These are phyloP conservation scores for Salinomyces thailandicus DNA, from an alignment of 2,329 filamentous ascomycete species.

Conservation along the genomic window DNA sequence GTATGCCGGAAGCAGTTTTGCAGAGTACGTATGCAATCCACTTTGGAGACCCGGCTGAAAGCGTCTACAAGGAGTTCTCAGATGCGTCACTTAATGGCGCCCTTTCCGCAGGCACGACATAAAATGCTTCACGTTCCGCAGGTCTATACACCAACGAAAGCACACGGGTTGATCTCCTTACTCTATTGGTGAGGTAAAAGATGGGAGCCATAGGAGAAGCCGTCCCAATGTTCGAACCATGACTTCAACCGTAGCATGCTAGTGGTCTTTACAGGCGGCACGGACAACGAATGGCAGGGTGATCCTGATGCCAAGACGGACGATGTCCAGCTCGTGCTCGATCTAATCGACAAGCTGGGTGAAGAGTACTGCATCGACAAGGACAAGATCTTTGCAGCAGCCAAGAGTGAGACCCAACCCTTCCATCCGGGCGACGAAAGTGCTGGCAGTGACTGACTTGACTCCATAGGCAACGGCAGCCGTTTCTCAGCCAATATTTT, in stretches of 20 bases:
- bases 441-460: too few relatives aligned
- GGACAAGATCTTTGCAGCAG: slow-evolving; percentile 34
- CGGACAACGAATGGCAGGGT: slow-evolving; percentile 31
- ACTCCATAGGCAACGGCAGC: too few relatives aligned
- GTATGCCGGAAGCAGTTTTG: too few relatives aligned
- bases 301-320: slow-evolving; percentile 30
- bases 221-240: slow-evolving; percentile 37
- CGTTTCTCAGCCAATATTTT: slow-evolving; percentile 36
- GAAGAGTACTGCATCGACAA: slow-evolving; percentile 35
- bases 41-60: too few relatives aligned
- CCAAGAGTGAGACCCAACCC: too few relatives aligned
- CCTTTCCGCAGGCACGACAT: too few relatives aligned
- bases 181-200: slow-evolving; percentile 35
- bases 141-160: slow-evolving; percentile 29
- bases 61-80: too few relatives aligned
- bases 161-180: slow-evolving; percentile 36
- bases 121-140: slow-evolving; percentile 31
- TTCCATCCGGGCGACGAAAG: too few relatives aligned
- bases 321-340: slow-evolving; percentile 36
- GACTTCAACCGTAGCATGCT: slow-evolving; percentile 36
- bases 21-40: too few relatives aligned
- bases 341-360: slow-evolving; percentile 32
- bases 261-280: slow-evolving; percentile 36
- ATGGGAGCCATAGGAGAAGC: slow-evolving; percentile 28
- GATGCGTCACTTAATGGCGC: too few relatives aligned